phyloP scores from a whole-genome alignment of 345 rosid genomes.

The Eucalyptus cloeziana region DNA sequence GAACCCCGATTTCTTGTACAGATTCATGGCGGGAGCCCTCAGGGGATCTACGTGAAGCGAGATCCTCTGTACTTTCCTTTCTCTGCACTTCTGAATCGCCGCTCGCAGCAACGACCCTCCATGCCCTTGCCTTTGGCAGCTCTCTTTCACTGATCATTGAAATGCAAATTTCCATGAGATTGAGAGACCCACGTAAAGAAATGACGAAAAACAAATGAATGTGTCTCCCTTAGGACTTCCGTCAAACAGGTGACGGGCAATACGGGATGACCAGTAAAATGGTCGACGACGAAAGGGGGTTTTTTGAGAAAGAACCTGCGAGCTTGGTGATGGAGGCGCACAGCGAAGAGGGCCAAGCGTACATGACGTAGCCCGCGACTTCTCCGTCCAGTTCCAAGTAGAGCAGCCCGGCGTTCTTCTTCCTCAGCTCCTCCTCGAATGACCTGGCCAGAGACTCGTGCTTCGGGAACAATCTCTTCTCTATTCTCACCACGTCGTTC shows the following conservation, averaged over 20 bases:
- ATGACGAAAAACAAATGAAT: not conserved
- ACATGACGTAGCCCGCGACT: slow-evolving; percentile 56
- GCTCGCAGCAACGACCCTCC: slow-evolving; percentile 65
- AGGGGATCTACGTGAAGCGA: slow-evolving; percentile 72
- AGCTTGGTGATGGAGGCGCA: slow-evolving; percentile 68
- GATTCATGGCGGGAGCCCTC: slow-evolving; percentile 50
- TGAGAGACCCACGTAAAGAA: not conserved
- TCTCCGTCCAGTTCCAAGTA: slow-evolving; percentile 29
- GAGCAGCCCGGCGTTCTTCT: slow-evolving; percentile 60
- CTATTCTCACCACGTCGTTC: slow-evolving; percentile 60
- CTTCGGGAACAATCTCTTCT: slow-evolving; percentile 64
- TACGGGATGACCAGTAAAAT: not conserved
- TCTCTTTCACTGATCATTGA: slow-evolving; percentile 50
- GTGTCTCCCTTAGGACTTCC: slow-evolving; percentile 7
- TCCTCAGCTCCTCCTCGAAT: slow-evolving; percentile 60
- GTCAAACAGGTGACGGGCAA: slow-evolving; percentile 26
- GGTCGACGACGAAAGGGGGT: not conserved
- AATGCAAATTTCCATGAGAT: not conserved
- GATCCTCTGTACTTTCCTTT: slow-evolving; percentile 51
- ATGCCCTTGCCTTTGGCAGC: slow-evolving; percentile 44
- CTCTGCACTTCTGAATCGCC: slow-evolving; percentile 57
- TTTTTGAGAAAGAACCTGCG: slow-evolving; percentile 36
- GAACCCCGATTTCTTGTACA: slow-evolving; percentile 71
- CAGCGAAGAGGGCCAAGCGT: slow-evolving; percentile 66
- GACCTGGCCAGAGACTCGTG: slow-evolving; percentile 68